Percentiles rank a stretch among this genome's conserved stretches.
These are phyloP conservation scores for Paecilomyces formosus DNA, from an alignment of 2,329 filamentous ascomycete species.

Conservation along the genomic window DNA sequence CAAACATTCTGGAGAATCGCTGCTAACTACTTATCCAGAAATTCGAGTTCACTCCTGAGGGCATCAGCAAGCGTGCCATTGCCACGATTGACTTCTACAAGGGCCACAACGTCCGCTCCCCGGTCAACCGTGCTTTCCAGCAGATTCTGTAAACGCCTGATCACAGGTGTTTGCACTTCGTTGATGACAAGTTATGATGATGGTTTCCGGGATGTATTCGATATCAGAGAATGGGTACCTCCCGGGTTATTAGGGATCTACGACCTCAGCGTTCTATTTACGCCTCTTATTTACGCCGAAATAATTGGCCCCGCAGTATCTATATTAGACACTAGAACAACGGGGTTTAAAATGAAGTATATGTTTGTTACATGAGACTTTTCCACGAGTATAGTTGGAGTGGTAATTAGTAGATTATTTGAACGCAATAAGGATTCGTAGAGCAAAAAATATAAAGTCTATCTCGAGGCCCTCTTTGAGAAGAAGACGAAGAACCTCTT, in stretches of 20 bases:
- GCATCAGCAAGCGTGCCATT: slow-evolving; percentile 87
- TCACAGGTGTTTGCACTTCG: slow-evolving; percentile 2
- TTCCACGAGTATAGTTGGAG: neutral
- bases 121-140: slow-evolving; percentile 95
- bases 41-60: slow-evolving; percentile 98
- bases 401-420: neutral
- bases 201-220: neutral
- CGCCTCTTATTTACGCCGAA: neutral
- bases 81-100: slow-evolving; percentile 97
- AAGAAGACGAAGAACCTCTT: neutral
- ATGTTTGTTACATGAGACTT: neutral
- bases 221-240: neutral
- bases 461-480: no score
- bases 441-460: neutral
- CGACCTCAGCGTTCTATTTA: neutral
- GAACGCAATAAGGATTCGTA: neutral
- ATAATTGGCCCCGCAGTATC: neutral
- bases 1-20: slow-evolving; percentile 25
- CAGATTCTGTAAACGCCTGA: slow-evolving; percentile 69
- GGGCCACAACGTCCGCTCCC: slow-evolving; percentile 85
- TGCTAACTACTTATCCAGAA: slow-evolving; percentile 52
- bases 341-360: neutral
- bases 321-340: neutral
- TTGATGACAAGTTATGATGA: neutral
- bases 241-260: neutral